Evolutionary conservation across 805 yeast genomes (phyloP).

Genomic region (Yarrowia sp.): DNA sequence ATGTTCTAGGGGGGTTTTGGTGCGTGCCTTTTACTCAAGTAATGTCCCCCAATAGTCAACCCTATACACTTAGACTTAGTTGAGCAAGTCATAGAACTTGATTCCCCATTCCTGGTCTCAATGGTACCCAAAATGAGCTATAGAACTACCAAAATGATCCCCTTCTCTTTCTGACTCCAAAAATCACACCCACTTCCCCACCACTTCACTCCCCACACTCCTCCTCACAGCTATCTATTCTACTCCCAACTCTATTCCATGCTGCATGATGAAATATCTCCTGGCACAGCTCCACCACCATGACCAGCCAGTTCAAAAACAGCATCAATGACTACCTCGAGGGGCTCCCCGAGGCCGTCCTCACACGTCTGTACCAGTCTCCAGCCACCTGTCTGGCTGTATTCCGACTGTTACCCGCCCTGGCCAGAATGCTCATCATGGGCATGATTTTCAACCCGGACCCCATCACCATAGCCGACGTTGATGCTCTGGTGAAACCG

Average conservation of each 20-base stretch:
- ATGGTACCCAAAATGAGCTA: too few species aligned
- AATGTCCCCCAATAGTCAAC: too few species aligned
- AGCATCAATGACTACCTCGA: conserved; percentile 87
- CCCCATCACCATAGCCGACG: conserved; percentile 50
- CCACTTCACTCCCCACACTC: not conserved
- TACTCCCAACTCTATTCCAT: not conserved
- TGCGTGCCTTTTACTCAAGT: too few species aligned
- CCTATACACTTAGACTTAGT: too few species aligned
- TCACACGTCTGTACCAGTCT: conserved; percentile 66
- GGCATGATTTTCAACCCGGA: conserved; percentile 78
- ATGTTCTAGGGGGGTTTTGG: too few species aligned
- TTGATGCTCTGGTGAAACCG: conserved; percentile 64
- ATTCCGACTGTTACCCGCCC: conserved; percentile 80
- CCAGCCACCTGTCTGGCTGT: conserved; percentile 95
- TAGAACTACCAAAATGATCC: too few species aligned
- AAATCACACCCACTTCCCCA: too few species aligned
- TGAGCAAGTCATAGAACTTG: too few species aligned
- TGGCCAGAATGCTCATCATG: conserved; percentile 87
- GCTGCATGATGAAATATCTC: not conserved
- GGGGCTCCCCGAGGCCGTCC: conserved; percentile 83
- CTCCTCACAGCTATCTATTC: not conserved
- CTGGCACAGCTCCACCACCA: not conserved
- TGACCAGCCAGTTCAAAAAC: conserved; percentile 48
- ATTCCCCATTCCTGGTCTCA: too few species aligned
- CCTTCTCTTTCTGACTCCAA: too few species aligned